Percentiles rank a stretch among this genome's conserved stretches.
phyloP scores from a whole-genome alignment of 1,284 basidiomycete species.

The Moniliella sp. region DNA sequence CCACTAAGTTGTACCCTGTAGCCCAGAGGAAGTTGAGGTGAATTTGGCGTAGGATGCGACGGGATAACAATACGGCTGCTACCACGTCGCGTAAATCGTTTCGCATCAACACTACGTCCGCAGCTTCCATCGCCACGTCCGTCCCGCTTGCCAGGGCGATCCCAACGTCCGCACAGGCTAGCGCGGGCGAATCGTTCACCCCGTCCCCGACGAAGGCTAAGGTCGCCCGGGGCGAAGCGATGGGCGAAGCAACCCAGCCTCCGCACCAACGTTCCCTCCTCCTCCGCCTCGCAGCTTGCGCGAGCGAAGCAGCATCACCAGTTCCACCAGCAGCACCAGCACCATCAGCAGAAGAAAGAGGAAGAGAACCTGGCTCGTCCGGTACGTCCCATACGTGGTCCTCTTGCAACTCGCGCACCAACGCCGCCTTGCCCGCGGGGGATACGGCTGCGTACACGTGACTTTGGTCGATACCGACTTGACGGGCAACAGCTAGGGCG shows the following conservation, averaged over 20 bases:
- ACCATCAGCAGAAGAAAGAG: no score
- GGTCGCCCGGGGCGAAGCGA: conserved; percentile 1
- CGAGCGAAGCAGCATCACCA: no score
- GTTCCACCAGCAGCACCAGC: no score
- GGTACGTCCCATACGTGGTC: no score
- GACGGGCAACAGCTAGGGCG: conserved; percentile 17
- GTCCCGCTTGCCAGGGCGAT: conserved; percentile 88
- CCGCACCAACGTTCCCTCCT: neutral
- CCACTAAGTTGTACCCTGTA: conserved; percentile 58
- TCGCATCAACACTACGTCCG: conserved; percentile 89
- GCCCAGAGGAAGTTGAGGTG: conserved; percentile 39
- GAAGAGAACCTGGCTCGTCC: no score
- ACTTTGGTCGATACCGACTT: conserved; percentile 15
- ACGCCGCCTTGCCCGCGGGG: conserved; percentile 23
- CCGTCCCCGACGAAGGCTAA: conserved; percentile 71
- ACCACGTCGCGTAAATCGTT: conserved; percentile 88
- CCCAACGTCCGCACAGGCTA: conserved; percentile 79
- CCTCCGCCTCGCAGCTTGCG: no score
- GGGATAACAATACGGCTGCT: conserved; percentile 73
- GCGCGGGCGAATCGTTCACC: conserved; percentile 91
- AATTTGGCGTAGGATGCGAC: conserved; percentile 72
- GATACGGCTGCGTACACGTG: conserved; percentile 25
- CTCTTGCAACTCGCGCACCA: conserved; percentile 5
- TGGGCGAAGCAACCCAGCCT: neutral
- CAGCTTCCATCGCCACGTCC: conserved; percentile 88